Evolutionary conservation across 202 grass and related monocot species (phyloP).

Genomic region (Setaria viridis): DNA sequence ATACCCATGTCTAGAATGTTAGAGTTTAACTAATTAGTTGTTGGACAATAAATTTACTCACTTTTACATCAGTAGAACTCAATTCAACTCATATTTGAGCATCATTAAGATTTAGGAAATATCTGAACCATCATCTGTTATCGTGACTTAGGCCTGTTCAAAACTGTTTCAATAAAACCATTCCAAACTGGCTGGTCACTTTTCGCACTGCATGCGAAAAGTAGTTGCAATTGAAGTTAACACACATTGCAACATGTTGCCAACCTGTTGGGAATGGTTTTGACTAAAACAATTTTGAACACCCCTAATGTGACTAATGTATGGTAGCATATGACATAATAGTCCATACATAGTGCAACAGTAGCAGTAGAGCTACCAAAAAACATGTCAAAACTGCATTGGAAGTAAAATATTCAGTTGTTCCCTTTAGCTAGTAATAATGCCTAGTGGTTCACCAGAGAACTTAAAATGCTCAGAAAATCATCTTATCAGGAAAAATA

Average conservation of each 20-base stretch:
- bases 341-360: neutral
- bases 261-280: neutral
- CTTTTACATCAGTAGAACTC: conserved; percentile 7
- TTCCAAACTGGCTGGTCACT: neutral
- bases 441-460: neutral
- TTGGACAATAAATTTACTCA: neutral
- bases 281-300: neutral
- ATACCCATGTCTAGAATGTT: neutral
- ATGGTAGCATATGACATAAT: neutral
- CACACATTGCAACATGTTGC: neutral
- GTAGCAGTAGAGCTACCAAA: neutral
- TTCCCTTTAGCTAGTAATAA: neutral
- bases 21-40: conserved; percentile 3
- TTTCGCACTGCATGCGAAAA: neutral
- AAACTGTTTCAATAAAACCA: neutral
- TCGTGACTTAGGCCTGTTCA: neutral
- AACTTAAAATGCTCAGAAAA: neutral
- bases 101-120: neutral
- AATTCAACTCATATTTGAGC: neutral
- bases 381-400: neutral
- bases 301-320: neutral
- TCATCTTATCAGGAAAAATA: conserved; percentile 4
- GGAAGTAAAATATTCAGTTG: neutral
- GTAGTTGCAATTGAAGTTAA: neutral
- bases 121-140: neutral